Base-by-base conservation (phyloP, 768 basidiomycete genomes). In the Pleurotus giganteus region DNA sequence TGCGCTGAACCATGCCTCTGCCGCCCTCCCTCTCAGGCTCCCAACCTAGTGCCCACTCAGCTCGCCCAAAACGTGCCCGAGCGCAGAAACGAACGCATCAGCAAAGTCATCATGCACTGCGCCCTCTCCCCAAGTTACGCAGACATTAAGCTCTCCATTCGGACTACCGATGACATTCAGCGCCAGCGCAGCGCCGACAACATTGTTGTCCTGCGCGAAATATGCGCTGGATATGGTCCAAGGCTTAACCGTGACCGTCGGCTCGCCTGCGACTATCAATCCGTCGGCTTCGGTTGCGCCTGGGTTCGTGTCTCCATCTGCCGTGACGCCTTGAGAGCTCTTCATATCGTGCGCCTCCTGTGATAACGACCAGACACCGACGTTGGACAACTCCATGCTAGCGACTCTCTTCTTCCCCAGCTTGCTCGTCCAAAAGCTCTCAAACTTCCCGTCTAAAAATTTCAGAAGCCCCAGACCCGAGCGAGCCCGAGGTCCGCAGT, bases 311-410 rank as follows among this genome's bases (percentile, higher is more conserved):
- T 53, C 53, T 32, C 58, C 64, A 8, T 63, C 61, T 34, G 54
- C 57, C 66, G 65, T 68, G 28, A 21, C 44, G 11, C 54, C 54
- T 19, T 26, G 60, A 0, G 6, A n/a, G n/a, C n/a, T 19, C 17
- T 21, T 19, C 8, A 9, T 41, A 19, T 43, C 23, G 32, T 39
- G 37, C 1, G 42, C 39, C 6, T 56, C 55, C 24, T 73, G 69
- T 3, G 57, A 60, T 12, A 51, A 15, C 23, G 34, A 36, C 49
- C 49, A 51, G 3, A 32, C 31, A 21, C 75, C 74, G 12, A 72
- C 47, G 58, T 77, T 77, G n/a, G 75, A 76, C 9, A 76, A 47
- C 56, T 70, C 69, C 15, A 77, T 50, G 28, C 66, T 67, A 15
- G 15, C 59, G 4, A 54, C 57, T 23, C 75, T 63, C 59, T 74